Base-by-base conservation (phyloP, 768 basidiomycete species). In the Kwoniella sp. region DNA sequence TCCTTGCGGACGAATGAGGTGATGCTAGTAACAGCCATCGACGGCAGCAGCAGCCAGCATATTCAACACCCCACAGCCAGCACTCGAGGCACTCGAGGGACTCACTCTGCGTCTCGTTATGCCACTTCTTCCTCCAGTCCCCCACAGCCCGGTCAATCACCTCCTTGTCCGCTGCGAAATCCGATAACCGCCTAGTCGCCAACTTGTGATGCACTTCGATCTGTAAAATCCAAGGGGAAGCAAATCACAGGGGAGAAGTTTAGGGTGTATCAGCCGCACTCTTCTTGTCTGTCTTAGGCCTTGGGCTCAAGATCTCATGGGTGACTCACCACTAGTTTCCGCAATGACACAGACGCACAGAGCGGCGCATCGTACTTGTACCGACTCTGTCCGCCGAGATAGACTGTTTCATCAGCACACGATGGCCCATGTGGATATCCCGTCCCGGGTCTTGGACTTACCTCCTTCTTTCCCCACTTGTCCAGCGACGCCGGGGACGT, bases 291-390 rank as follows among this genome's bases (percentile, higher is more conserved):
- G n/a, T n/a, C n/a, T n/a, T n/a, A n/a, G n/a, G n/a, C n/a, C n/a
- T n/a, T n/a, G n/a, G n/a, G n/a, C n/a, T n/a, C n/a, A n/a, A n/a
- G n/a, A n/a, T n/a, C n/a, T n/a, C 34, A 34, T 34, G 5, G 7
- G 34, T 51, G 17, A 55, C 65, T 56, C 55, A 66, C 65, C 28
- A 61, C 47, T 20, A 61, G 25, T 28, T 61, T 66, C 20, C 65
- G 37, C 20, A 66, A 28, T 2, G 65, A 61, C 34, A 66, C 65
- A 11, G 65, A 66, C 9, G 65, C 65, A 34, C 58, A 60, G 3
- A 66, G 48, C 15, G 50, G 23, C 3, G 50, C 50, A 17, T 51
- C 50, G 50, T 51, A 51, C 20, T 17, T 51, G 50, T 51, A 51
- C 2, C 23, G 23, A 28, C 50, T 51, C 50, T 51, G 5, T 37